Base-by-base conservation (phyloP, 1,284 basidiomycete genomes). In the Golubevia pallescens region DNA sequence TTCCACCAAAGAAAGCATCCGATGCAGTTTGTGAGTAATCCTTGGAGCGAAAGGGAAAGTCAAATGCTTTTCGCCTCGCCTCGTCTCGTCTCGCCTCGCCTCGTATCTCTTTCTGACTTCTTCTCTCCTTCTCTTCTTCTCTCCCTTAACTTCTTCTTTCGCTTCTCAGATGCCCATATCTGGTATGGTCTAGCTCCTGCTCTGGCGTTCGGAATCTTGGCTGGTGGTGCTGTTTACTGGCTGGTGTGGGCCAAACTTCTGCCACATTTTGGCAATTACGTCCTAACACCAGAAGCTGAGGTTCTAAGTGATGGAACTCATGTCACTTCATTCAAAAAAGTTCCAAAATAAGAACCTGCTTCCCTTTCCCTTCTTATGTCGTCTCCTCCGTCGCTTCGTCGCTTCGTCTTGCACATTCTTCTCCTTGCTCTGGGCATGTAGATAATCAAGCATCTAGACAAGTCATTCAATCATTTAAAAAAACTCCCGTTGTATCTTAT, bases 21-120 rank as follows among this genome's bases (percentile, higher is more conserved):
- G 34, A 38, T 38, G 34, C 34, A 5, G 34, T 38, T 10, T 38
- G 34, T 38, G 34, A 38, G 34, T 38, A 10, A 4, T 38, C 5
- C 34, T 4, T 38, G 3, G 34, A 10, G 87, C 3, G 86, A 89
- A 0, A 90, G 90, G 5, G 89, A 90, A 69, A 89, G 89, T 0
- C 89, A 89, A 2, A 89, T 89, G 4, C 75, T 90, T 48, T 89
- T 90, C 2, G 90, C 90, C 70, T 90, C 90, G 72, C 74, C 90
- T 87, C 90, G 65, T 23, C n/a, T 13, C 53, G 13, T 53, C 23
- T 52, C 24, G 32, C 6, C 89, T 52, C 24, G 32, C 6, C 89
- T 88, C 67, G 85, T 90, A 1, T 88, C 90, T 3, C 89, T 89
- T 3, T 90, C 90, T 65, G 88, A 75, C 0, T 77, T 90, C 62